phyloP scores from a whole-genome alignment of 2,329 filamentous ascomycete genomes.

The Cladosporium halotolerans region DNA sequence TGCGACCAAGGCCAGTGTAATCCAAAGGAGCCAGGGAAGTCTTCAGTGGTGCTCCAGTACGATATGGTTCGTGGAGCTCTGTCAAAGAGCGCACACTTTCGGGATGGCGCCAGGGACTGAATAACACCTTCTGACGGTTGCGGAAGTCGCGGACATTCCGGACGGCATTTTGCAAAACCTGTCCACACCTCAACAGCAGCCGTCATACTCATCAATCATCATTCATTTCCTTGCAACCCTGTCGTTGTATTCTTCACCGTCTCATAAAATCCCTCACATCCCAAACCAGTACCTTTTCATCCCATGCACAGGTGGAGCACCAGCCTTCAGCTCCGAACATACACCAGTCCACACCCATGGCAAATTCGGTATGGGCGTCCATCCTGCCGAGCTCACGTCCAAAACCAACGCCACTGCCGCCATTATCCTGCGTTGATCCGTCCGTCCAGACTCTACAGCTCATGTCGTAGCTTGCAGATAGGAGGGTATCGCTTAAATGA shows the following conservation, averaged over 20 bases:
- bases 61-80: no score
- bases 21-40: no score
- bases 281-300: slow-evolving; percentile 86
- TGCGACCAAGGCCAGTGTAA: no score
- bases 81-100: no score
- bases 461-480: slow-evolving; percentile 96
- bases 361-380: slow-evolving; percentile 92
- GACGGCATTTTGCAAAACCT: no score
- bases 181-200: no score
- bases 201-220: background rate
- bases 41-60: no score
- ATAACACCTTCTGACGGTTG: no score
- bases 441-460: slow-evolving; percentile 92
- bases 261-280: slow-evolving; percentile 67
- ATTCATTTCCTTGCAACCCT: background rate
- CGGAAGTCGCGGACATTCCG: no score
- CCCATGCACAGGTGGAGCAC: slow-evolving; percentile 93
- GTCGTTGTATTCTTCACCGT: slow-evolving; percentile 16
- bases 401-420: slow-evolving; percentile 28
- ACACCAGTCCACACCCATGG: slow-evolving; percentile 95
- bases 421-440: slow-evolving; percentile 49
- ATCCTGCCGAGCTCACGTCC: slow-evolving; percentile 71
- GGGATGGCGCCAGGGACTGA: no score
- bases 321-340: slow-evolving; percentile 91
- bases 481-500: slow-evolving; percentile 78